A percentile compares a stretch with the other conserved stretches of the same genome.
These are phyloP conservation scores for Aureobasidium sp. DNA, from an alignment of 2,329 filamentous ascomycete species.

Conservation along the genomic window DNA sequence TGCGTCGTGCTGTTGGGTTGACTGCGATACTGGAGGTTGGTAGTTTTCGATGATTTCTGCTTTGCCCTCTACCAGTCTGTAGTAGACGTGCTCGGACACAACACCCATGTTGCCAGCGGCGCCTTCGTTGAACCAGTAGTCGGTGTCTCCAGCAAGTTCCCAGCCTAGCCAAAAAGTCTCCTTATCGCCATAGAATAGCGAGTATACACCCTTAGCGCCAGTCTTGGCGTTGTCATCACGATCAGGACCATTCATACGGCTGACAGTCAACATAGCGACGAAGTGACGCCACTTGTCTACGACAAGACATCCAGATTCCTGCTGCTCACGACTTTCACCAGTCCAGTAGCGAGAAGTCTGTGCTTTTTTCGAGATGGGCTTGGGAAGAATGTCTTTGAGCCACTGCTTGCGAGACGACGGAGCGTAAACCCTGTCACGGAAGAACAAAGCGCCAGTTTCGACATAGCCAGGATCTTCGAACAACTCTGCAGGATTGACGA, in stretches of 20 bases:
- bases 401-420: constrained; percentile 30
- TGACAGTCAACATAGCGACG: constrained; percentile 33
- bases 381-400: constrained; percentile 35
- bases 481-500: constrained; percentile 33
- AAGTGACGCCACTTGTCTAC: constrained; percentile 41
- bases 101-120: constrained; percentile 30
- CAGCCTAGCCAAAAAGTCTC: constrained; percentile 43
- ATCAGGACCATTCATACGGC: constrained; percentile 37
- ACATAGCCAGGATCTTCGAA: constrained; percentile 35
- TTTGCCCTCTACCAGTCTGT: neutral
- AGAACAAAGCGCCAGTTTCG: constrained; percentile 37
- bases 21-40: neutral
- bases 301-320: constrained; percentile 41
- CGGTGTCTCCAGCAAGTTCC: constrained; percentile 35
- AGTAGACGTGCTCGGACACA: constrained; percentile 40
- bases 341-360: constrained; percentile 31
- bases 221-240: constrained; percentile 31
- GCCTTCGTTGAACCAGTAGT: constrained; percentile 37
- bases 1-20: neutral
- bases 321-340: constrained; percentile 30
- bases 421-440: constrained; percentile 37
- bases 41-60: neutral
- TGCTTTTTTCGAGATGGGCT: constrained; percentile 34
- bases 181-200: constrained; percentile 32
- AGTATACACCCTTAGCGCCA: constrained; percentile 35